Evolutionary conservation across 2,329 filamentous ascomycete genomes (phyloP).

Genomic region (Coniochaeta sp.): DNA sequence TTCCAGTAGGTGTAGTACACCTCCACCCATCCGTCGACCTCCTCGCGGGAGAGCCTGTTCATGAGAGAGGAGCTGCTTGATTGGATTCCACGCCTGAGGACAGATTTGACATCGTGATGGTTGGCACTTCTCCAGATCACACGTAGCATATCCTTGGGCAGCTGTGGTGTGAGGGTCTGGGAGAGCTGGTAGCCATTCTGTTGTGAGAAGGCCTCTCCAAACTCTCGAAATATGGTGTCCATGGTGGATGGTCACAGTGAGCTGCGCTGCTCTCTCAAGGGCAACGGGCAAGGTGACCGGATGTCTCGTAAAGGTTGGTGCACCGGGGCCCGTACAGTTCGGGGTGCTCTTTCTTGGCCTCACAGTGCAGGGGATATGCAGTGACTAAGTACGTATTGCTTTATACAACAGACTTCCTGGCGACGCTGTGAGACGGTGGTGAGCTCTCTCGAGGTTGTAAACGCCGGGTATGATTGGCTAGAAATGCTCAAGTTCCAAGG

Average conservation of each 20-base stretch:
- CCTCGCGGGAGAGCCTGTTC: constrained; percentile 52
- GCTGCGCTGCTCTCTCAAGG: not conserved
- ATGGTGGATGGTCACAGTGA: constrained; percentile 35
- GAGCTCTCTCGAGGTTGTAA: not conserved
- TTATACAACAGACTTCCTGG: no score
- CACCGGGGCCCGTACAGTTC: not conserved
- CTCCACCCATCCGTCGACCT: constrained; percentile 77
- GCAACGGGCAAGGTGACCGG: not conserved
- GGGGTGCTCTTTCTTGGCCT: no score
- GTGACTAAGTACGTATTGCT: no score
- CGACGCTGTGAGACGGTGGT: not conserved
- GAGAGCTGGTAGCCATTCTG: constrained; percentile 68
- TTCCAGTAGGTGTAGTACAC: constrained; percentile 83
- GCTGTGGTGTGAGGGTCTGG: constrained; percentile 64
- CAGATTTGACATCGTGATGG: constrained; percentile 53
- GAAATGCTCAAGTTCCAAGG: not conserved
- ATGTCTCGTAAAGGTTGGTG: not conserved
- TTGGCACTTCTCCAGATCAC: constrained; percentile 68
- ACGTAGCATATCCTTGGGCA: constrained; percentile 56
- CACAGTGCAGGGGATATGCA: not conserved
- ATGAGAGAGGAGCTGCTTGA: constrained; percentile 39
- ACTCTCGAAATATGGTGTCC: constrained; percentile 68
- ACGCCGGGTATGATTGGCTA: not conserved
- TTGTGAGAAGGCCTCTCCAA: constrained; percentile 58
- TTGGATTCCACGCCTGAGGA: constrained; percentile 66